Percentiles rank a stretch among this genome's conserved stretches.
phyloP scores from a whole-genome alignment of 257 asterid genomes.

The Galeopsis tetrahit region DNA sequence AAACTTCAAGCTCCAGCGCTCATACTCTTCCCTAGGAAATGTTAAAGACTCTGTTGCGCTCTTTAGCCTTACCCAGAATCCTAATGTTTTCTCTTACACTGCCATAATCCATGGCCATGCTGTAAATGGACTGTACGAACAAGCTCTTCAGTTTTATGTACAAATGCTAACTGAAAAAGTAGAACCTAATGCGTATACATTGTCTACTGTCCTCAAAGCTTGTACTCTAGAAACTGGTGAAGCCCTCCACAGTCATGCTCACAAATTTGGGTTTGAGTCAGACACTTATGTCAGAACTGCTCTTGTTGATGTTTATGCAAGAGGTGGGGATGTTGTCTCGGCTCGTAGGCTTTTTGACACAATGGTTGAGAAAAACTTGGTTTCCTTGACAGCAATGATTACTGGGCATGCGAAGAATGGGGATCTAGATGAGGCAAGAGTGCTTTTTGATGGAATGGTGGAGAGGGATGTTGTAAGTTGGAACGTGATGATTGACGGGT shows the following conservation, averaged over 20 bases:
- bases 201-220: conserved; percentile 50
- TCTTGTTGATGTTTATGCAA: conserved; percentile 52
- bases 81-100: conserved; percentile 52
- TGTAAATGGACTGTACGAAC: conserved; percentile 44
- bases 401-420: conserved; percentile 56
- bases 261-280: conserved; percentile 48
- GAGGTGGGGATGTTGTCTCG: conserved; percentile 43
- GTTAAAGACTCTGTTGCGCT: conserved; percentile 42
- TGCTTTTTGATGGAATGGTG: conserved; percentile 50
- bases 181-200: conserved; percentile 53
- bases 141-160: conserved; percentile 46
- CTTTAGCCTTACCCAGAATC: conserved; percentile 47
- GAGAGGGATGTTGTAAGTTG: conserved; percentile 62
- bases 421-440: conserved; percentile 49
- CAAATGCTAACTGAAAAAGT: conserved; percentile 51
- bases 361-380: conserved; percentile 47
- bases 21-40: conserved; percentile 50
- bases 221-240: conserved; percentile 41
- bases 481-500: conserved; percentile 62
- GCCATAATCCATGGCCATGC: conserved; percentile 55
- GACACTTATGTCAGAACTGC: conserved; percentile 53
- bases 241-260: conserved; percentile 51
- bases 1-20: conserved; percentile 58
- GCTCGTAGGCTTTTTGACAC: conserved; percentile 51
- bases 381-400: conserved; percentile 56